Percentiles rank a stretch among this genome's conserved stretches.
Conservation (phyloP, 2,329 filamentous ascomycete species). For the Stemphylium beticola region DNA sequence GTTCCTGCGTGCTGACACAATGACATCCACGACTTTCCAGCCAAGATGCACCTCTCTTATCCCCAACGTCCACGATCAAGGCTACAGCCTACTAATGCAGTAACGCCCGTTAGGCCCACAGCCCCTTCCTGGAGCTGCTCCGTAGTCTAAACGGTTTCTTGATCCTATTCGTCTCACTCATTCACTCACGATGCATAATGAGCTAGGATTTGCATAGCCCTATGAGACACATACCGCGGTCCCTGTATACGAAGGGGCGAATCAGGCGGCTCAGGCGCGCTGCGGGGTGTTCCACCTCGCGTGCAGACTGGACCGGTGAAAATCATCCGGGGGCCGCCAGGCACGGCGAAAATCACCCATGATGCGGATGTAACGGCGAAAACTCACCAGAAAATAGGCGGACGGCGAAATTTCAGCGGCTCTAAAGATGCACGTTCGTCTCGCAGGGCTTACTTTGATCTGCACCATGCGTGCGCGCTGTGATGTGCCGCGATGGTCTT, state of each 20-base stretch:
- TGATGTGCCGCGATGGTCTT: not conserved
- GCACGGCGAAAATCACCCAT: no score
- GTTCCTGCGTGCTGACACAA: not conserved
- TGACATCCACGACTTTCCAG: slow-evolving; percentile 12
- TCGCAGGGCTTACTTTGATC: no score
- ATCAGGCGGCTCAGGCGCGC: not conserved
- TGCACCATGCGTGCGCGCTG: not conserved
- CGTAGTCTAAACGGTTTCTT: not conserved
- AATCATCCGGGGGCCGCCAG: not conserved
- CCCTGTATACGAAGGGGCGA: not conserved
- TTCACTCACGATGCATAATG: not conserved
- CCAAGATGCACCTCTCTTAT: not conserved
- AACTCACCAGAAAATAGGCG: not conserved
- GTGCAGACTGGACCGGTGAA: not conserved
- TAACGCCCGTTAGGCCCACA: not conserved
- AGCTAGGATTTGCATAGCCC: not conserved
- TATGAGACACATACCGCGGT: not conserved
- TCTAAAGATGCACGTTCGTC: not conserved
- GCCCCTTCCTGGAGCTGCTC: no score
- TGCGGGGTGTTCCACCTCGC: not conserved
- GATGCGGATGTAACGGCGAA: not conserved
- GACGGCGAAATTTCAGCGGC: not conserved
- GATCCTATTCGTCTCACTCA: not conserved
- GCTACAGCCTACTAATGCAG: not conserved
- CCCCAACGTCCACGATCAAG: not conserved